Evolutionary conservation across 83 land plant species (phyloP).

Genomic region (Diphasiastrum complanatum): DNA sequence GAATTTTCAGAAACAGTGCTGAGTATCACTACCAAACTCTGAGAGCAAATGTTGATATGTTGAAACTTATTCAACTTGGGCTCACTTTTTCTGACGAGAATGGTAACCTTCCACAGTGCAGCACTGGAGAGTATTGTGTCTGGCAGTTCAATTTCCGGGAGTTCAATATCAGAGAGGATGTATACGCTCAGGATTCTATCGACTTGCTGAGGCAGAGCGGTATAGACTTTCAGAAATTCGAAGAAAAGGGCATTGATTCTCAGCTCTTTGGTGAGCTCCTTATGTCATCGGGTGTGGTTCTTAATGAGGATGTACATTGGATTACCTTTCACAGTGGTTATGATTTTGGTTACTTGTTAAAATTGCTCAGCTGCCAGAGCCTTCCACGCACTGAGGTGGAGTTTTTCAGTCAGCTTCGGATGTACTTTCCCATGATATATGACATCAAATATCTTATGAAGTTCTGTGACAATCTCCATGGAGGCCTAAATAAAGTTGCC

Average conservation of each 20-base stretch:
- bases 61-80: slow-evolving; percentile 13
- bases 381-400: slow-evolving; percentile 4
- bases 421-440: slow-evolving; percentile 5
- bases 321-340: slow-evolving; percentile 10
- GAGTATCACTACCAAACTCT: slow-evolving; percentile 3
- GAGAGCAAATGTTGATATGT: slow-evolving; percentile 9
- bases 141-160: slow-evolving; percentile 8
- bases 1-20: slow-evolving; percentile 6
- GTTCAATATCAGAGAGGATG: slow-evolving; percentile 10
- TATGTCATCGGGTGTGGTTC: slow-evolving; percentile 8
- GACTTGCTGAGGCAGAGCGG: slow-evolving; percentile 1
- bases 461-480: slow-evolving; percentile 14
- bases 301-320: slow-evolving; percentile 5
- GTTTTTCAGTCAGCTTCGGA: slow-evolving; percentile 3
- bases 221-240: background rate
- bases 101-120: slow-evolving; percentile 2
- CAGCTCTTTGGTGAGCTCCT: slow-evolving; percentile 8
- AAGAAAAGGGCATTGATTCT: slow-evolving; percentile 5
- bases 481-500: slow-evolving; percentile 1
- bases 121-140: slow-evolving; percentile 6
- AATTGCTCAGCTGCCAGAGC: slow-evolving; percentile 11
- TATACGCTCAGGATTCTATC: slow-evolving; percentile 5
- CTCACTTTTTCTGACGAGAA: slow-evolving; percentile 6
- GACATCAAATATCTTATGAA: slow-evolving; percentile 19
- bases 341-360: no score